Evolutionary conservation across 1,284 basidiomycete species (phyloP).

Genomic region (Papiliotrema flavescens): DNA sequence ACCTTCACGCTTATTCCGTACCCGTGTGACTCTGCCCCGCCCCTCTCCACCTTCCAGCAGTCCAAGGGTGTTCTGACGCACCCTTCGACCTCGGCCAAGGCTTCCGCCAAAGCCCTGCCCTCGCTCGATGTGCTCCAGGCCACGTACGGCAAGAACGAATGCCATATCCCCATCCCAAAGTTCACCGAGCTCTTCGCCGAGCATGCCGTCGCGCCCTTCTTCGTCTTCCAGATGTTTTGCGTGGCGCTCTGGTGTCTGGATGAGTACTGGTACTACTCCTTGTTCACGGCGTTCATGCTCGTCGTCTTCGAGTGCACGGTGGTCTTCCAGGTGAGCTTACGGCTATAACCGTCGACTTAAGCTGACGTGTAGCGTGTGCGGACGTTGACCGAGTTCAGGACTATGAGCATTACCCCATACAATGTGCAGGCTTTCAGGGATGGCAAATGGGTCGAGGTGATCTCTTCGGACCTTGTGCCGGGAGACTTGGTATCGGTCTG

Average conservation of each 20-base stretch:
- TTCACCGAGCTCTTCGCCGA: conserved; percentile 84
- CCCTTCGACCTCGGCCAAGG: conserved; percentile 38
- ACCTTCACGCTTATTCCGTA: conserved; percentile 83
- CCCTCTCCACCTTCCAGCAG: conserved; percentile 64
- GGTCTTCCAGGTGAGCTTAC: conserved; percentile 75
- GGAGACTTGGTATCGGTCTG: conserved; percentile 81
- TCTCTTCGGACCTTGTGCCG: conserved; percentile 79
- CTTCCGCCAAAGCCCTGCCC: conserved; percentile 12
- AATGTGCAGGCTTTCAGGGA: conserved; percentile 75
- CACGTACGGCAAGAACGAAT: conserved; percentile 86
- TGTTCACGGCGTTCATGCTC: conserved; percentile 96
- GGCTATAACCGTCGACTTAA: background rate
- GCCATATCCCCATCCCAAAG: conserved; percentile 90
- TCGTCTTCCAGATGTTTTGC: conserved; percentile 94
- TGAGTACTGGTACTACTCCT: conserved; percentile 96
- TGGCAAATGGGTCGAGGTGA: conserved; percentile 71
- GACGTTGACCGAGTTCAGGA: conserved; percentile 88
- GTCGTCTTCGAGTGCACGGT: conserved; percentile 95
- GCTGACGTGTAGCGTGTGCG: conserved; percentile 62
- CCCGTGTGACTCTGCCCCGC: conserved; percentile 72
- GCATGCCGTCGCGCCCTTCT: conserved; percentile 91
- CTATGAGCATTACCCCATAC: conserved; percentile 89
- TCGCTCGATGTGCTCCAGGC: conserved; percentile 52
- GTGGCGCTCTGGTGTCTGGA: conserved; percentile 93
- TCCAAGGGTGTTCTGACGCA: conserved; percentile 53